Conservation (phyloP, 2,329 filamentous ascomycete genomes). For the Microcyclospora tardicrescens region DNA sequence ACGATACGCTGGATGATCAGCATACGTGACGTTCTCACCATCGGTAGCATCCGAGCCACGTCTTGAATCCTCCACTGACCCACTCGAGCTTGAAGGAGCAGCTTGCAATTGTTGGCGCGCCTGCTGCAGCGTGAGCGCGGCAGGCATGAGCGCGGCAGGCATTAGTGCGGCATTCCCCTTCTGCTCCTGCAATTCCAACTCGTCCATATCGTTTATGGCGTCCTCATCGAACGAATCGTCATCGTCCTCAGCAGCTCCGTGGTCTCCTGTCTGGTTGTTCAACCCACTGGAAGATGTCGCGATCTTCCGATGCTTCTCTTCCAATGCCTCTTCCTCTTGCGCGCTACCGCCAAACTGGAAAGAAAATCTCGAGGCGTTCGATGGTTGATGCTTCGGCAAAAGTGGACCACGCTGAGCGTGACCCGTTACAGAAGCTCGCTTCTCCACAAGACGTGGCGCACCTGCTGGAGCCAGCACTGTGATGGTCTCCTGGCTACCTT, state of each 20-base stretch:
- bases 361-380: constrained; percentile 66
- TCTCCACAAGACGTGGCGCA: constrained; percentile 13
- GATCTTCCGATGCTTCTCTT: constrained; percentile 47
- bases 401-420: constrained; percentile 9
- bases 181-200: constrained; percentile 27
- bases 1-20: constrained; percentile 19
- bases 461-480: background rate
- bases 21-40: constrained; percentile 10
- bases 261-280: background rate
- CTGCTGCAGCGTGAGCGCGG: background rate
- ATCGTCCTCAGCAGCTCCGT: constrained; percentile 21
- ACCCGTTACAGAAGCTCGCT: constrained; percentile 17
- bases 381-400: constrained; percentile 36
- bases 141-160: no score
- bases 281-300: background rate
- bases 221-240: constrained; percentile 26
- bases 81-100: constrained; percentile 16
- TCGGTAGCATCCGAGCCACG: constrained; percentile 17
- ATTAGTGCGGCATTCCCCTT: constrained; percentile 1
- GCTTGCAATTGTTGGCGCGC: constrained; percentile 3
- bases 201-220: constrained; percentile 34
- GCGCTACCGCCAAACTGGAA: constrained; percentile 64
- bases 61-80: constrained; percentile 41
- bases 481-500: background rate
- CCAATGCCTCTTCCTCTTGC: constrained; percentile 53